Evolutionary conservation across 352 stramenopile species (phyloP), one percentile per base, ranked within the genome.

Genomic region (Pythium plurisporium): DNA sequence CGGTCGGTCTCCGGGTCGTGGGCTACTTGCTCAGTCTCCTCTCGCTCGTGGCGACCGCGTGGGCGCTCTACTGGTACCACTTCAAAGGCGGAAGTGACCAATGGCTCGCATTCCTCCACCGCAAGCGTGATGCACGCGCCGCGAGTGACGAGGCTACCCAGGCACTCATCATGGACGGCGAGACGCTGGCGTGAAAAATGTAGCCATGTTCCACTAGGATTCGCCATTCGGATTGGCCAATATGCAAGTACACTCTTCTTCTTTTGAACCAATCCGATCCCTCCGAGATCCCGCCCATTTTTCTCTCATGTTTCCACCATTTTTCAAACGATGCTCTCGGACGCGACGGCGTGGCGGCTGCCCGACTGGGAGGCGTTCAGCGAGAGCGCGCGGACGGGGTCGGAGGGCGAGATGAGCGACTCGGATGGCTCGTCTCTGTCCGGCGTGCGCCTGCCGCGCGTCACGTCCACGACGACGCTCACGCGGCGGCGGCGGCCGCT

Each of bases 341-440:
- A 68, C 47, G 60, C 55, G 47, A 52, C 41, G 27, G 49, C 60
- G 33, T 88, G 77, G 77, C 58, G 61, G 40, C 65, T 88, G 4
- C 77, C 75, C 5, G 58, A 77, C 55, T 88, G 77, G 77, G 75
- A 84, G 20, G 65, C 66, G 55, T 82, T 75, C 51, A 85, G 72
- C 40, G 73, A 80, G 19, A 69, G 62, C 23, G 51, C 59, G 9
- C 37, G 36, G 6, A 82, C 62, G 30, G 62, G 44, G 8, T 67
- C 43, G 59, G 57, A 41, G 9, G 59, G 61, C 30, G 52, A 55
- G 31, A 40, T 9, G 19, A 56, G 50, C 31, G 42, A 46, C n/a
- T 45, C 34, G 29, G 47, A 36, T 20, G 48, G 37, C 31, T 52
- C 40, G 34, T 49, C 27, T 27, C 27, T 20, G 42, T 61, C 9